These are phyloP conservation scores for Corchorus capsularis DNA, from an alignment of 345 rosid genomes.

Conservation along the genomic window DNA sequence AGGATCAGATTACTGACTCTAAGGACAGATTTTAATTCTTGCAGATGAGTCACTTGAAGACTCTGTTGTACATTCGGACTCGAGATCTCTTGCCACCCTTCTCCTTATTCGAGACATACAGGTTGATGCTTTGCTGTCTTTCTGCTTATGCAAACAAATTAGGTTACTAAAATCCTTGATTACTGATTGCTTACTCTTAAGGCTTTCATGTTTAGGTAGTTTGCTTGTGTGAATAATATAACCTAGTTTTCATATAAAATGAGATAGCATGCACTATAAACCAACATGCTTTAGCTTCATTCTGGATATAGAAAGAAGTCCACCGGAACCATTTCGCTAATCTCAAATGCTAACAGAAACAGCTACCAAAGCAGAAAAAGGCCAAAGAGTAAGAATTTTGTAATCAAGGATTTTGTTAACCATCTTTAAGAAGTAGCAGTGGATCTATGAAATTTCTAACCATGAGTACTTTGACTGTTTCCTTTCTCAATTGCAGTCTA, in stretches of 20 bases:
- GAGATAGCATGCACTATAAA: background rate
- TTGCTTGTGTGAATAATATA: background rate
- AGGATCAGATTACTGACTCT: slow-evolving; percentile 51
- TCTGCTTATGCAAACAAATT: background rate
- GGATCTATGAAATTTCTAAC: background rate
- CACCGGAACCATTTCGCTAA: background rate
- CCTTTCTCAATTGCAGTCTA: slow-evolving; percentile 53
- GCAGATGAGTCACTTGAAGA: slow-evolving; percentile 96
- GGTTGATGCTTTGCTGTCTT: slow-evolving; percentile 36
- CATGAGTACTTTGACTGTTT: slow-evolving; percentile 23
- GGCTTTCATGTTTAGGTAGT: background rate
- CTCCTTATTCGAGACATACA: slow-evolving; percentile 96
- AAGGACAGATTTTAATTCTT: slow-evolving; percentile 85
- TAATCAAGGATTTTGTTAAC: slow-evolving; percentile 2
- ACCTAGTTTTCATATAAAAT: background rate
- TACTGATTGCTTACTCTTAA: background rate
- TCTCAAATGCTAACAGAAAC: background rate
- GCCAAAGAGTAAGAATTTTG: background rate
- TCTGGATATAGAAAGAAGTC: too few relatives aligned
- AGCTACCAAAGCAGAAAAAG: background rate
- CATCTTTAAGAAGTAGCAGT: slow-evolving; percentile 4
- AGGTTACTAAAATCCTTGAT: slow-evolving; percentile 2
- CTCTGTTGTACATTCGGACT: slow-evolving; percentile 91
- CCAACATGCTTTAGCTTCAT: background rate
- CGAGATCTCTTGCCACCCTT: slow-evolving; percentile 93